Conservation (phyloP, 129 eudicot species). For the Calendula officinalis region DNA sequence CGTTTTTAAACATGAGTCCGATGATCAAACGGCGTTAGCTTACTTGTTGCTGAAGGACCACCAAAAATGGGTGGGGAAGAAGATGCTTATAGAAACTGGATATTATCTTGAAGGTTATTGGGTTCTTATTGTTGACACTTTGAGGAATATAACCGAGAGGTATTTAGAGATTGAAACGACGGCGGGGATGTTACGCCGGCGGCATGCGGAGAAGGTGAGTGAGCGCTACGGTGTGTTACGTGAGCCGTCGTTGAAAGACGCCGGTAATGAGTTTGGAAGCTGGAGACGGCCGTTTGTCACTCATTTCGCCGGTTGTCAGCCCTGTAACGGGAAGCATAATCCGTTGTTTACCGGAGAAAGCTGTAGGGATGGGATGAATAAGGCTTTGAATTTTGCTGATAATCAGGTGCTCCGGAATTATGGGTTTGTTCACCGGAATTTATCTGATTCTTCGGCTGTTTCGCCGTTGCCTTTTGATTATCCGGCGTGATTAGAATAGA, state of each 20-base stretch:
- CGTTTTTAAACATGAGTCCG: constrained; percentile 32
- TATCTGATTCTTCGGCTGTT: constrained; percentile 32
- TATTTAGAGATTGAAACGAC: constrained; percentile 33
- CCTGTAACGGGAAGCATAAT: constrained; percentile 51
- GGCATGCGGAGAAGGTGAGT: constrained; percentile 48
- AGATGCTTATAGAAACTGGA: constrained; percentile 48
- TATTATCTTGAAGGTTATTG: constrained; percentile 76
- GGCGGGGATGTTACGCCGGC: constrained; percentile 38
- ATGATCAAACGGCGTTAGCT: constrained; percentile 59
- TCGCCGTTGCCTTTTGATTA: constrained; percentile 40
- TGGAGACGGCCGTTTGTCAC: constrained; percentile 59
- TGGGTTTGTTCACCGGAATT: constrained; percentile 48
- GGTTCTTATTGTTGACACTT: constrained; percentile 49
- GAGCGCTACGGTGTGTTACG: constrained; percentile 39
- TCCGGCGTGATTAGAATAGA: constrained; percentile 32
- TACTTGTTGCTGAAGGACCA: constrained; percentile 52
- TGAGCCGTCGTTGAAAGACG: constrained; percentile 36
- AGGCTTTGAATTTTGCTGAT: constrained; percentile 55
- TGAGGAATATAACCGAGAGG: constrained; percentile 28
- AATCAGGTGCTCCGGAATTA: constrained; percentile 55
- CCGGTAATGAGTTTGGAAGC: constrained; percentile 41
- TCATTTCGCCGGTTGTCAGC: constrained; percentile 67
- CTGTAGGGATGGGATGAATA: constrained; percentile 46
- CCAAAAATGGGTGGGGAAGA: constrained; percentile 42
- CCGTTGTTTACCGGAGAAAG: constrained; percentile 30